Percentiles rank a stretch among this genome's conserved stretches.
Conservation (phyloP, 192 early-diverging fungal genomes). For the Allomyces arbusculus region DNA sequence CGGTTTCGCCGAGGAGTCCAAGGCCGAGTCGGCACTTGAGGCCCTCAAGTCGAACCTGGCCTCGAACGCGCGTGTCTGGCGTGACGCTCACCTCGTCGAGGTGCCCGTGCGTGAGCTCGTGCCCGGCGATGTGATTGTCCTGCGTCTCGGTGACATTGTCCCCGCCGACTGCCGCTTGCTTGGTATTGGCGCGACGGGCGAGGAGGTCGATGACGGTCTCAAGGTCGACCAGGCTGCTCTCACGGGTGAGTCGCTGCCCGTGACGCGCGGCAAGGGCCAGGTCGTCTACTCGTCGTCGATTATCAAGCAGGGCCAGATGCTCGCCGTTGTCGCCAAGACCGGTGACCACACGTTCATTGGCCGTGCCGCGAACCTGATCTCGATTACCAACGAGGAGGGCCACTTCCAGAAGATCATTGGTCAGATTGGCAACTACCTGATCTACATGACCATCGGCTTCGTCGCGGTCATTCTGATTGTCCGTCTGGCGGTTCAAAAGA, state of each 20-base stretch:
- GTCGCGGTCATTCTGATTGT: constrained; percentile 63
- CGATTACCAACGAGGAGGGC: constrained; percentile 76
- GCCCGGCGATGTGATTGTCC: constrained; percentile 76
- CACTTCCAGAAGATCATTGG: constrained; percentile 95
- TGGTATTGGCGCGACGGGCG: constrained; percentile 54
- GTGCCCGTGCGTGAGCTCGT: constrained; percentile 56
- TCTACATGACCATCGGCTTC: constrained; percentile 55
- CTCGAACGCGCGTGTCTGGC: constrained; percentile 58
- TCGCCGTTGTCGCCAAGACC: constrained; percentile 81
- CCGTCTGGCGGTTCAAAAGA: constrained; percentile 28
- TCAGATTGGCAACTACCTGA: constrained; percentile 79
- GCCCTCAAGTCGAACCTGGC: constrained; percentile 86
- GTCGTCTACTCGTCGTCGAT: constrained; percentile 82
- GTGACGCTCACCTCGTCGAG: constrained; percentile 54
- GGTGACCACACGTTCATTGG: constrained; percentile 88
- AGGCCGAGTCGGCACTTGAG: constrained; percentile 81
- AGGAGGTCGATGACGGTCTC: constrained; percentile 52
- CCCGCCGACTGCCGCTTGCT: constrained; percentile 75
- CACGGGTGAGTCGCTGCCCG: constrained; percentile 84
- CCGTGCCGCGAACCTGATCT: constrained; percentile 78
- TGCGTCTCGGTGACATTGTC: constrained; percentile 85
- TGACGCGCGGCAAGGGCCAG: constrained; percentile 56
- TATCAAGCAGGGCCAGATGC: constrained; percentile 85
- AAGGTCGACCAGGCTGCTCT: constrained; percentile 84
- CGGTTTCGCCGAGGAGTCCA: constrained; percentile 82